Conservation (phyloP, 805 yeast species). For the Wickerhamomyces rabaulensis region DNA sequence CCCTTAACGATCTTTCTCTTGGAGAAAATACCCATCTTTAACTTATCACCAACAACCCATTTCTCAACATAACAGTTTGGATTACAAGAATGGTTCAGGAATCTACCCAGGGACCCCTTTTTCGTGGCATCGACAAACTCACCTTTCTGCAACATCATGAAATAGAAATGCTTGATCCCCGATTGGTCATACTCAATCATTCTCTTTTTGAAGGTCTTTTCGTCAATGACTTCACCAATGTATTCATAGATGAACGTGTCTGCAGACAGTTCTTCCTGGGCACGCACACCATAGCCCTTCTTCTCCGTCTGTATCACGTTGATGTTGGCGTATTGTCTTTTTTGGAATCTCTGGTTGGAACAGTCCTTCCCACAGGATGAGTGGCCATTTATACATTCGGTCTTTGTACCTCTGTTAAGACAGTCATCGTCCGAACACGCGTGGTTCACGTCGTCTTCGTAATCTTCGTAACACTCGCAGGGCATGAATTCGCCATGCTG, state of each 20-base stretch:
- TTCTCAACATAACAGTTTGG: slow-evolving; percentile 95
- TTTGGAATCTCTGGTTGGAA: slow-evolving; percentile 85
- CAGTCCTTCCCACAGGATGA: slow-evolving; percentile 71
- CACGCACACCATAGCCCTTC: slow-evolving; percentile 89
- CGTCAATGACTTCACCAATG: slow-evolving; percentile 90
- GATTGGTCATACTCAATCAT: slow-evolving; percentile 68
- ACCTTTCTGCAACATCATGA: slow-evolving; percentile 91
- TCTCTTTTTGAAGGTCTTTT: slow-evolving; percentile 64
- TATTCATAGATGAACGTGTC: slow-evolving; percentile 85
- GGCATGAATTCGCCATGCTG: slow-evolving; percentile 78
- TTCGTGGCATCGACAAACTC: slow-evolving; percentile 93
- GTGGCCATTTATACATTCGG: slow-evolving; percentile 79
- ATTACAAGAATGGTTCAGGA: slow-evolving; percentile 90
- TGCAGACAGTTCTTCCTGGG: slow-evolving; percentile 50
- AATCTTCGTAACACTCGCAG: slow-evolving; percentile 74
- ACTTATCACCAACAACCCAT: slow-evolving; percentile 91
- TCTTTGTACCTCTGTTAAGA: slow-evolving; percentile 86
- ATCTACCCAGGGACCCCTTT: slow-evolving; percentile 84
- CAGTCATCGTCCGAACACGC: slow-evolving; percentile 91
- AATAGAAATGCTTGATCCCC: slow-evolving; percentile 78
- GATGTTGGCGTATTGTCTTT: slow-evolving; percentile 64
- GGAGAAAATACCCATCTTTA: slow-evolving; percentile 93
- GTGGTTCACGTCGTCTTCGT: slow-evolving; percentile 35
- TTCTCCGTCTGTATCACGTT: slow-evolving; percentile 75
- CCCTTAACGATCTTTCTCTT: slow-evolving; percentile 65